Evolutionary conservation across 441 rosid species (phyloP), one percentile per base, ranked within the genome.

Genomic region (Aleurites moluccanus): DNA sequence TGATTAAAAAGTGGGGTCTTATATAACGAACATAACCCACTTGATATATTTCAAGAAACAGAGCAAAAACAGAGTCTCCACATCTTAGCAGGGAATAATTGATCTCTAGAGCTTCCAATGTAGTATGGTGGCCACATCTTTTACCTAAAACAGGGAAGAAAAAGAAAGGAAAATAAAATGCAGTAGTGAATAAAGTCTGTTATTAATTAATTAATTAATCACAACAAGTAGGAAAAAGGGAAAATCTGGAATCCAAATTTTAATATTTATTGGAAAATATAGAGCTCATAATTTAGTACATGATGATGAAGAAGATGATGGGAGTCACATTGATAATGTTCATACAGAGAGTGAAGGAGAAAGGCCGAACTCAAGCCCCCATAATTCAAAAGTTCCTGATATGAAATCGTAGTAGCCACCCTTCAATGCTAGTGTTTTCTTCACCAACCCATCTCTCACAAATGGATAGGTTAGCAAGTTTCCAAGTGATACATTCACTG

Each of bases 381-480:
- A 95, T n/a, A 92, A 93, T 88, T 92, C 88, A 81, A 95, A 92
- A 23, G 81, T 30, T 30, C 95, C 97, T 0, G 81, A 79, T 10
- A 93, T 80, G 74, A 95, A 93, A 56, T 92, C 92, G 53, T 91
- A 93, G 86, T 93, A 80, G 6, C 91, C 98, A 14, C 96, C 98
- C 76, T 87, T 90, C 73, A 93, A 67, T 30, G 87, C 64, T 6
- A 93, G 88, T 10, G 93, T 90, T 65, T 87, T 88, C 57, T 87
- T 89, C 75, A 82, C 84, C 76, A 93, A 72, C 0, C 90, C 92
- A 6, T 90, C 86, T 75, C 92, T 90, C 84, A 93, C 98, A 79
- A 93, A 93, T 63, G 98, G 96, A 67, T 93, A 93, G 1, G 91
- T 87, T 16, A 91, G 86, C 83, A 93, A 77, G 80, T 93, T 87